Conservation (phyloP, 306 rosid genomes). For the Aeschynomene evenia region DNA sequence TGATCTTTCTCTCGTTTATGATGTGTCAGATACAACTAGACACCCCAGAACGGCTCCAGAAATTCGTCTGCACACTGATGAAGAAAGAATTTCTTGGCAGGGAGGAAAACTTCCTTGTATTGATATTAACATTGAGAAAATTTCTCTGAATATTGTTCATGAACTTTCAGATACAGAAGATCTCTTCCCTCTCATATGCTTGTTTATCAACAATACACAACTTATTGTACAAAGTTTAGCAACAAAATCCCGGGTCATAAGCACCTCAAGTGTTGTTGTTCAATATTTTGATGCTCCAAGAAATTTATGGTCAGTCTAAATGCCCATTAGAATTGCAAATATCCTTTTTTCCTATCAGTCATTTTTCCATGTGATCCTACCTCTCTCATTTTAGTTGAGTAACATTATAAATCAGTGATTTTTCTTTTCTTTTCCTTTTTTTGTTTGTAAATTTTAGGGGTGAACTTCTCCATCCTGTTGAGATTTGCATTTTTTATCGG, state of each 20-base stretch:
- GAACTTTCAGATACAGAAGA: conserved; percentile 65
- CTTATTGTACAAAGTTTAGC: conserved; percentile 60
- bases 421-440: not conserved
- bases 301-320: conserved; percentile 58
- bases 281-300: conserved; percentile 71
- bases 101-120: conserved; percentile 55
- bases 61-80: conserved; percentile 33
- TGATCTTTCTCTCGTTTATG: conserved; percentile 42
- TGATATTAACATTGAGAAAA: conserved; percentile 51
- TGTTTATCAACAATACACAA: conserved; percentile 49
- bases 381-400: conserved; percentile 7
- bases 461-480: conserved; percentile 72
- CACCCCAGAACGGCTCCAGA: conserved; percentile 42
- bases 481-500: conserved; percentile 65
- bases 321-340: conserved; percentile 24
- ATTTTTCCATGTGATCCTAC: not conserved
- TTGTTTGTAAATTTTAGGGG: conserved; percentile 50
- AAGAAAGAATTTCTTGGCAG: conserved; percentile 39
- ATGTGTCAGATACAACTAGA: conserved; percentile 38
- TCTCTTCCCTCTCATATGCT: conserved; percentile 64
- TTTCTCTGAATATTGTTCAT: conserved; percentile 69
- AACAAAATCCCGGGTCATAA: conserved; percentile 70
- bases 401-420: not conserved
- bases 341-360: not conserved
- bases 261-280: conserved; percentile 53